A percentile compares a stretch with the other conserved stretches of the same genome.
These are phyloP conservation scores for Setomelanomma holmii DNA, from an alignment of 2,329 filamentous ascomycete genomes.

Conservation along the genomic window DNA sequence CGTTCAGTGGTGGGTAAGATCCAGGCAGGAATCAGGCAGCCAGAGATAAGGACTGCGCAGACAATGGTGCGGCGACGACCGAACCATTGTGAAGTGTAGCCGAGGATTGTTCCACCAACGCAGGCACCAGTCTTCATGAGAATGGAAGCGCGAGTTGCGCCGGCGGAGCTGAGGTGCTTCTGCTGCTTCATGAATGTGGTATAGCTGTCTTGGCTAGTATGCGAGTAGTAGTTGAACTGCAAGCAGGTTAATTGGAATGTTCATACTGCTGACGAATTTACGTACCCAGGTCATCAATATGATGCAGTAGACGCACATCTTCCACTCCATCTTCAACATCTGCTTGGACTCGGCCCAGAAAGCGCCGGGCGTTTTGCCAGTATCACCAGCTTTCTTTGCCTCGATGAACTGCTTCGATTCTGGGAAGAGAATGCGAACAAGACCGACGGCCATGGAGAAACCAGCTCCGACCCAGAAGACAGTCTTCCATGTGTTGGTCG, in stretches of 20 bases:
- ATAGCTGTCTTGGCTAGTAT: slow-evolving; percentile 82
- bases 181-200: slow-evolving; percentile 80
- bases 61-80: slow-evolving; percentile 76
- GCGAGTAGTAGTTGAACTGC: slow-evolving; percentile 69
- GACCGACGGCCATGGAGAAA: slow-evolving; percentile 71
- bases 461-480: slow-evolving; percentile 77
- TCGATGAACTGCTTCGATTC: slow-evolving; percentile 79
- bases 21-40: slow-evolving; percentile 71
- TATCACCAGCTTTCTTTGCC: slow-evolving; percentile 65
- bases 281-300: slow-evolving; percentile 75
- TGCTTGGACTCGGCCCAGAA: slow-evolving; percentile 74
- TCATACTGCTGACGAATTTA: slow-evolving; percentile 1
- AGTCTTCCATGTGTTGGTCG: slow-evolving; percentile 71
- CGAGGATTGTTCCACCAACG: slow-evolving; percentile 74
- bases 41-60: slow-evolving; percentile 65
- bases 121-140: slow-evolving; percentile 81
- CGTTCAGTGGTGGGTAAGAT: slow-evolving; percentile 69
- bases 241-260: slow-evolving; percentile 28
- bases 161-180: slow-evolving; percentile 70
- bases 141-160: slow-evolving; percentile 76
- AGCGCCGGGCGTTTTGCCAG: slow-evolving; percentile 47
- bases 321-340: slow-evolving; percentile 76
- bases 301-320: slow-evolving; percentile 77
- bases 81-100: slow-evolving; percentile 77
- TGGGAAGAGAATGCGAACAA: slow-evolving; percentile 72